Base-by-base conservation (phyloP, 2,329 filamentous ascomycete species). In the Xylaria sp. region DNA sequence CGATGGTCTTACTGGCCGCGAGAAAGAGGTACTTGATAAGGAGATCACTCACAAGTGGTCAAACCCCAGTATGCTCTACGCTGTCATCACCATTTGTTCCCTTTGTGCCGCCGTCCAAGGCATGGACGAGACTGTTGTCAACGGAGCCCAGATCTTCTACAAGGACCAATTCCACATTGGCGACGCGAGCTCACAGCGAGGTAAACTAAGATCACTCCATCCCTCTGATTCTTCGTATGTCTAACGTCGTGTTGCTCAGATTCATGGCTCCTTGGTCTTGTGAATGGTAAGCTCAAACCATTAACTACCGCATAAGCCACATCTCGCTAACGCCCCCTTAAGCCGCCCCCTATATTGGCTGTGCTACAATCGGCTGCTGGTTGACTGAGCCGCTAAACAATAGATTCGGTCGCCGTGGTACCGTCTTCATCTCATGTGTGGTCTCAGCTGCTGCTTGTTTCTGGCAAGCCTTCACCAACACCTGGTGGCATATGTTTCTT, bases 381-480 rank as follows among this genome's bases (percentile, higher is more conserved):
- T 82, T 91, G 55, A 93, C 90, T 0, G 88, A 90, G 45, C 91
- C 92, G 0, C 85, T 93, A 78, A 93, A 93, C 79, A 86, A 89
- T 64, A 82, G 76, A 68, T 90, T 93, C 69, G 92, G 92, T 12
- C 88, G 91, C 57, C 85, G 90, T 2, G 91, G 92, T 12, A 92
- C 90, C 1, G 89, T 93, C 57, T 92, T 92, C 76, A 81, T 92
- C 42, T 88, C 89, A 6, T 92, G 90, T 72, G 79, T 86, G 34
- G 84, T 93, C 71, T 89, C 89, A 0, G 83, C 85, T 14, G 65
- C 84, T 1, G 82, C 87, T 17, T 86, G 85, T 70, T 85, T 88
- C 71, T 85, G 83, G 79, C 82, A 85, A 68, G 80, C 79, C 2
- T 82, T 83, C 24, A 82, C 82, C 19, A 82, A 82, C 60, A 82